phyloP scores from a whole-genome alignment of 257 asterid genomes.

The Solanum corneliomulleri region DNA sequence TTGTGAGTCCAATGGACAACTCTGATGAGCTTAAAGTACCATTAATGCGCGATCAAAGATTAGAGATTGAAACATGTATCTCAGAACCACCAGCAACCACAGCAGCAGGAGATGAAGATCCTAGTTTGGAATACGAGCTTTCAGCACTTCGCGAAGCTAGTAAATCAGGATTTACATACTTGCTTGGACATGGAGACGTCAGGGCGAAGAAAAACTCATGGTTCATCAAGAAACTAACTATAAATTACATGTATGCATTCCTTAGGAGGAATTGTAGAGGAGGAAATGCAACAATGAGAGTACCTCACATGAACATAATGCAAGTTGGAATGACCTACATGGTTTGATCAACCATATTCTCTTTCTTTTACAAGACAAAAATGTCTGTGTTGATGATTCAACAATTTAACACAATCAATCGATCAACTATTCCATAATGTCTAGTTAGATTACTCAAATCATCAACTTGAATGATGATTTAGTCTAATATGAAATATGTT shows the following conservation, averaged over 20 bases:
- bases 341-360: background rate
- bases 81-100: conserved; percentile 38
- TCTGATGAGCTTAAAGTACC: conserved; percentile 43
- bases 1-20: conserved; percentile 25
- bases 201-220: conserved; percentile 72
- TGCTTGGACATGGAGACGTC: conserved; percentile 85
- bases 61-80: background rate
- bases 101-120: conserved; percentile 56
- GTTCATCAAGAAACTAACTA: conserved; percentile 67
- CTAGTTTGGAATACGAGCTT: conserved; percentile 78
- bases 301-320: conserved; percentile 73
- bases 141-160: conserved; percentile 66
- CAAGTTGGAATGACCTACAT: conserved; percentile 70
- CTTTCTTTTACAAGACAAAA: background rate
- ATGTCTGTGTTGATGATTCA: background rate
- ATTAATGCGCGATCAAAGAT: conserved; percentile 32
- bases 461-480: too few species aligned
- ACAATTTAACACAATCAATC: background rate
- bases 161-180: conserved; percentile 70
- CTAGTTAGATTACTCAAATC: too few species aligned
- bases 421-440: too few species aligned
- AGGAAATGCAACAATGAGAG: conserved; percentile 84
- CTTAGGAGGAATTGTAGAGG: conserved; percentile 91
- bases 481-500: too few species aligned
- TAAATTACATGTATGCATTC: conserved; percentile 79